Evolutionary conservation across 2,329 filamentous ascomycete species (phyloP).

Genomic region (Calonectria pauciramosa): DNA sequence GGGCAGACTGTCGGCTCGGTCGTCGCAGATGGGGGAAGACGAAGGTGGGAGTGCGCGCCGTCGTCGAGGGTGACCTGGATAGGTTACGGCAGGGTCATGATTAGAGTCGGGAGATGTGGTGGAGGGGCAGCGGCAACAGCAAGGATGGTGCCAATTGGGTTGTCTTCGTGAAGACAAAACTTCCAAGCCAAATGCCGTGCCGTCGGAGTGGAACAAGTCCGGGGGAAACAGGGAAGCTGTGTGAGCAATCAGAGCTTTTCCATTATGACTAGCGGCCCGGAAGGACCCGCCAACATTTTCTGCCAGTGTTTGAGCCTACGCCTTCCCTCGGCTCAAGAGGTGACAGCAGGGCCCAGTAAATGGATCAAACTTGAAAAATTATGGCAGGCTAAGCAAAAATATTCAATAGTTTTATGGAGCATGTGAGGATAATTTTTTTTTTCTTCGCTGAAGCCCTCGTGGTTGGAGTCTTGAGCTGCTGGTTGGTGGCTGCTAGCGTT

Average conservation of each 20-base stretch:
- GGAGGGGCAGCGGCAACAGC: constrained; percentile 20
- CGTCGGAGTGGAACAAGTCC: constrained; percentile 33
- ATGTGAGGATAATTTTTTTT: not conserved
- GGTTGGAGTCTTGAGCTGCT: not conserved
- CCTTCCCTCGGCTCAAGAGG: constrained; percentile 47
- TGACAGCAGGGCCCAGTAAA: constrained; percentile 8
- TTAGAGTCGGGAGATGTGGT: constrained; percentile 15
- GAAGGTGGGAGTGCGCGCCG: constrained; percentile 16
- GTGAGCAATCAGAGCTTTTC: constrained; percentile 44
- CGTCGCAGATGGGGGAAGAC: constrained; percentile 22
- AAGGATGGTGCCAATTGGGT: constrained; percentile 29
- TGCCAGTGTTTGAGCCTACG: constrained; percentile 29
- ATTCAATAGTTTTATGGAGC: not conserved
- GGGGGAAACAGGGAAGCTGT: constrained; percentile 35
- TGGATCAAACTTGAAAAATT: not conserved
- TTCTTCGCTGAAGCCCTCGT: not conserved
- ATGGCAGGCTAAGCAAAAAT: not conserved
- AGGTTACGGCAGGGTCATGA: constrained; percentile 42
- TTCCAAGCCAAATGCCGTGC: constrained; percentile 33
- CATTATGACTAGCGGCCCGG: constrained; percentile 47
- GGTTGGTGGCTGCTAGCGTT: constrained; percentile 15
- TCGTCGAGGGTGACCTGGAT: constrained; percentile 17
- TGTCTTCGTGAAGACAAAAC: constrained; percentile 35
- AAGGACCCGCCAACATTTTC: constrained; percentile 42
- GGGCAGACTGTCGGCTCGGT: constrained; percentile 30